These are phyloP conservation scores for Aspergillus aculeatus DNA, from an alignment of 2,329 filamentous ascomycete species.

Conservation along the genomic window DNA sequence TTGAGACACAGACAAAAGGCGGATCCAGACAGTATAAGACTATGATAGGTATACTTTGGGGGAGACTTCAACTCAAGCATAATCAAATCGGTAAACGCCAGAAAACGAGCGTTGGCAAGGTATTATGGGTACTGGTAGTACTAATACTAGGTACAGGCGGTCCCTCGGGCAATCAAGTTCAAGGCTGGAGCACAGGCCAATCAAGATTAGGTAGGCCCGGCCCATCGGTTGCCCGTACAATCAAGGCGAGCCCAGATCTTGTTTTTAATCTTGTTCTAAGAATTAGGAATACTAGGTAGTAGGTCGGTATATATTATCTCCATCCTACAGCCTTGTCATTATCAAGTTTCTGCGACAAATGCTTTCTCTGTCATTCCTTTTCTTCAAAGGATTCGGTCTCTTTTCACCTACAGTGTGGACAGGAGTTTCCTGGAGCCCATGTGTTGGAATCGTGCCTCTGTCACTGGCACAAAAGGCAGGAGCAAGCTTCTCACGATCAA, in stretches of 20 bases:
- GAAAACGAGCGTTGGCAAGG: neutral
- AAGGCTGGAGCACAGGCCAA: neutral
- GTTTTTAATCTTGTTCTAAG: neutral
- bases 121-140: neutral
- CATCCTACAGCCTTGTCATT: too few species aligned
- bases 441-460: too few species aligned
- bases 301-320: too few species aligned
- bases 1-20: too few species aligned
- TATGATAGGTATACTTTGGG: neutral
- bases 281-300: too few species aligned
- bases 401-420: too few species aligned
- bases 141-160: neutral
- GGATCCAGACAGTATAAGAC: neutral
- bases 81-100: neutral
- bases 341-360: too few species aligned
- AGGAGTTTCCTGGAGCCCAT: too few species aligned
- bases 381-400: too few species aligned
- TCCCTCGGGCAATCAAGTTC: conserved; percentile 5
- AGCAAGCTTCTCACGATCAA: too few species aligned
- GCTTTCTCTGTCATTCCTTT: too few species aligned
- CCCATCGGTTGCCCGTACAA: neutral
- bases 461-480: too few species aligned
- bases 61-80: neutral
- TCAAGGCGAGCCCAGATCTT: neutral
- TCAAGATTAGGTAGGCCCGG: neutral